Conservation (phyloP, 108 stramenopile species). For the Ochromonas danica region DNA sequence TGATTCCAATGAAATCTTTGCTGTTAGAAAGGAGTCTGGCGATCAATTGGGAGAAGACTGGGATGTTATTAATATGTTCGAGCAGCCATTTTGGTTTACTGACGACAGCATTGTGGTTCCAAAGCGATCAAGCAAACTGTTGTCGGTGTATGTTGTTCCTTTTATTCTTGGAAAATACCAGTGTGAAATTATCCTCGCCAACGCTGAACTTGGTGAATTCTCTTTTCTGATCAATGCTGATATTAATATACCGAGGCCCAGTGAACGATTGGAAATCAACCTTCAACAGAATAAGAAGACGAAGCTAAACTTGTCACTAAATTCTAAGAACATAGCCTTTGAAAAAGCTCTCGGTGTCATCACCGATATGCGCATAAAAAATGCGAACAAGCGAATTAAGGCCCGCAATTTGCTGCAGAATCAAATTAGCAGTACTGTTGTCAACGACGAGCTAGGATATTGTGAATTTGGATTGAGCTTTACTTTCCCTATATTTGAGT, state of each 20-base stretch:
- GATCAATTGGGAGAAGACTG: conserved; percentile 25
- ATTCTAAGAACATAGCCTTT: conserved; percentile 36
- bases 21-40: too few species aligned
- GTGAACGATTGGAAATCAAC: conserved; percentile 40
- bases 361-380: conserved; percentile 42
- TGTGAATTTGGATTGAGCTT: not conserved
- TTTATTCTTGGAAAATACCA: conserved; percentile 58
- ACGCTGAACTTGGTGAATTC: conserved; percentile 58
- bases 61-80: conserved; percentile 35
- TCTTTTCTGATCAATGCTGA: conserved; percentile 49
- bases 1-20: too few species aligned
- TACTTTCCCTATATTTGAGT: not conserved
- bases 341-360: conserved; percentile 36
- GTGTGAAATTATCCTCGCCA: conserved; percentile 49
- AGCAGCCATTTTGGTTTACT: conserved; percentile 28
- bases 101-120: conserved; percentile 41
- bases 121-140: not conserved
- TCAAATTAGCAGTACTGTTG: not conserved
- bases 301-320: not conserved
- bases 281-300: conserved; percentile 33
- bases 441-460: conserved; percentile 5
- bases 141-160: conserved; percentile 50
- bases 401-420: not conserved
- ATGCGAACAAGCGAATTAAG: not conserved
- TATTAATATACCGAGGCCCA: conserved; percentile 38